Conservation (phyloP, 257 asterid species). For the Scutellaria minor region DNA sequence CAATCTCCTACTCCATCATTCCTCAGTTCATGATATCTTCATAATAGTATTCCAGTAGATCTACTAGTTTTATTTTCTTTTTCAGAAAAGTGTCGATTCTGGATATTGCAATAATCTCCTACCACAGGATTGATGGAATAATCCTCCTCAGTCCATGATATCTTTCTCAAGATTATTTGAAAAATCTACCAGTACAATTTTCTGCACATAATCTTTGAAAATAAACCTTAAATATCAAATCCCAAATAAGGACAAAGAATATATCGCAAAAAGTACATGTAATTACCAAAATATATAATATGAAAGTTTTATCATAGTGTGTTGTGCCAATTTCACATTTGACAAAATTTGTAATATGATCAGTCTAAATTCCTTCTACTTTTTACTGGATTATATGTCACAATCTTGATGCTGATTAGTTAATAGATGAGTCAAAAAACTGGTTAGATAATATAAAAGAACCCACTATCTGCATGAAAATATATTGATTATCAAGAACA, state of each 20-base stretch:
- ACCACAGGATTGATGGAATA: not conserved
- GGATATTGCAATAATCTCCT: not conserved
- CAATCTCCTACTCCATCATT: no score
- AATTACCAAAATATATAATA: not conserved
- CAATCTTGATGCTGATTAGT: not conserved
- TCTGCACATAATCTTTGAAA: not conserved
- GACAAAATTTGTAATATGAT: not conserved
- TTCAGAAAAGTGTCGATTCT: no score
- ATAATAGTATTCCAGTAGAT: no score
- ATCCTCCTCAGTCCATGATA: not conserved
- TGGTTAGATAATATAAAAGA: not conserved
- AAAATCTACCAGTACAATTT: not conserved
- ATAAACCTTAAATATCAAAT: not conserved
- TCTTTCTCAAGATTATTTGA: not conserved
- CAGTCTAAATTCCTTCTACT: not conserved
- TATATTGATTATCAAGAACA: conserved; percentile 5
- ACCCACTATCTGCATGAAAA: not conserved
- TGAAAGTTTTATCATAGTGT: not conserved
- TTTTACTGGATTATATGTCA: not conserved
- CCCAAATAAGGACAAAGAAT: not conserved
- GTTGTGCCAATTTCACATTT: not conserved
- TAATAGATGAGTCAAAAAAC: not conserved
- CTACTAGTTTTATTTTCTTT: no score
- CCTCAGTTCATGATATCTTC: no score
- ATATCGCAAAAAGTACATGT: not conserved